A percentile compares a stretch with the other conserved stretches of the same genome.
phyloP scores from a whole-genome alignment of 2,329 filamentous ascomycete genomes.

The Chlorencoelia australis region DNA sequence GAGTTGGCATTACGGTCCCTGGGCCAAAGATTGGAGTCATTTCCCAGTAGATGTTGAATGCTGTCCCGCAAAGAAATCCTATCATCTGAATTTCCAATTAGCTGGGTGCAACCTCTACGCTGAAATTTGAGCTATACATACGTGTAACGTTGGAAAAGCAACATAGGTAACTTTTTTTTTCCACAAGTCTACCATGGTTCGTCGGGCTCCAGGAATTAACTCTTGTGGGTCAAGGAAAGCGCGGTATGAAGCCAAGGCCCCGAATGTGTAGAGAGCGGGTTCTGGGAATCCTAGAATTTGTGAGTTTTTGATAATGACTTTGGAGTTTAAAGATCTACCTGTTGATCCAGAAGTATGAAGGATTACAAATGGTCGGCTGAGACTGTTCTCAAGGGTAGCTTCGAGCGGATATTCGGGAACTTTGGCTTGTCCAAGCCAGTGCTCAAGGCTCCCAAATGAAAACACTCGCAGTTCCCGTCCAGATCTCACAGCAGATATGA shows the following conservation, averaged over 20 bases:
- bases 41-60: background rate
- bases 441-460: background rate
- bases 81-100: conserved; percentile 1
- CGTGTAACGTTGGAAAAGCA: conserved; percentile 2
- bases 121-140: background rate
- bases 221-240: background rate
- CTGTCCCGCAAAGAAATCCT: background rate
- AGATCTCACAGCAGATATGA: background rate
- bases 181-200: conserved; percentile 1
- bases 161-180: conserved; percentile 2
- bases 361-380: background rate
- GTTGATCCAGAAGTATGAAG: background rate
- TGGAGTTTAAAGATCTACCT: background rate
- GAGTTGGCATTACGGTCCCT: background rate
- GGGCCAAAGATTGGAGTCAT: conserved; percentile 1
- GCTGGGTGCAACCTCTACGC: background rate
- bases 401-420: background rate
- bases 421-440: background rate
- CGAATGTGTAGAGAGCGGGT: background rate
- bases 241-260: background rate
- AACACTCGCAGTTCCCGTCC: background rate
- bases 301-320: background rate
- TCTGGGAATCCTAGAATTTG: background rate
- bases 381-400: background rate
- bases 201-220: background rate